Evolutionary conservation across 192 early-diverging fungal genomes (phyloP), one percentile per base, ranked within the genome.

Genomic region (Coemansia sp.): DNA sequence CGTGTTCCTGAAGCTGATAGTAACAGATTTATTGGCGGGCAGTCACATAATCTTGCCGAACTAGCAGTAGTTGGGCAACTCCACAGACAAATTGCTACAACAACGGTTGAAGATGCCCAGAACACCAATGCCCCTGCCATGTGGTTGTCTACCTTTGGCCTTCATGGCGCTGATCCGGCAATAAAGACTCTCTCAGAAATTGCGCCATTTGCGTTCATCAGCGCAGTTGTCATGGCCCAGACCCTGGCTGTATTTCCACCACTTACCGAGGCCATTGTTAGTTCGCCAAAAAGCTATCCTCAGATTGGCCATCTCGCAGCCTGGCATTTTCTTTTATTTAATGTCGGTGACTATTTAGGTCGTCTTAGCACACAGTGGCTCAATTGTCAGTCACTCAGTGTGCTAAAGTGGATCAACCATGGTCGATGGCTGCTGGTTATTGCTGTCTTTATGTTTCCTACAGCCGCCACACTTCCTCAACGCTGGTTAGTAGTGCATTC

Each of bases 161-260:
- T 76, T 6, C 63, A 75, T 33, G 69, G 64, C 24, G 63, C 67
- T 5, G 59, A 62, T 20, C 60, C 61, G 22, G 32, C 73, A 10
- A 76, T 70, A 29, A 60, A 46, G 22, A 73, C 79, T 1, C 62
- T 50, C 14, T n/a, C 21, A 2, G 70, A 82, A 39, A 65, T 70
- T 1, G 21, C 59, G 57, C 73, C 79, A 2, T 73, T 63, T 51
- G 67, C 54, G 6, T 55, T 23, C 10, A 66, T 86, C 8, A 78
- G 88, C 20, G 83, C 80, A 2, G 67, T 87, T 10, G 81, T 87
- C 20, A 91, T 90, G 72, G 57, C 70, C 29, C 79, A 91, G 59
- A 93, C 92, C 0, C 61, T 93, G 11, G 83, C 85, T 6, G 74
- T 92, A 17, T 93, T 90, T 67, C 92, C 92, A 3, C 88, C 91